phyloP scores from a whole-genome alignment of 148 eudicot genomes.

The Dianthus caryophyllus region DNA sequence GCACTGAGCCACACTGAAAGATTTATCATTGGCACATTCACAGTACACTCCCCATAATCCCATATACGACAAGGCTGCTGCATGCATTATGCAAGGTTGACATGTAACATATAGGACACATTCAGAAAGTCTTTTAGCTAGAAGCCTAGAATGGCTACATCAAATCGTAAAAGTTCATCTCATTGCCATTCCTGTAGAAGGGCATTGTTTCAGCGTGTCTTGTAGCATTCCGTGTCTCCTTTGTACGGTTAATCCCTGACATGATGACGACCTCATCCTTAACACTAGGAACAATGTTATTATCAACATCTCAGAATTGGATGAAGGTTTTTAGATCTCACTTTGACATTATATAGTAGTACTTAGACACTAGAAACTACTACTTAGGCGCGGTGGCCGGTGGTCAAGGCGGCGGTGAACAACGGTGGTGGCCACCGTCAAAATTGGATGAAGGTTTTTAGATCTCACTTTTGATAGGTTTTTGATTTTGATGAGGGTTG shows the following conservation, averaged over 20 bases:
- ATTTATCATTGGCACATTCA: slow-evolving; percentile 85
- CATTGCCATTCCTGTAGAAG: slow-evolving; percentile 64
- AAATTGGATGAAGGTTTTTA: too few relatives aligned
- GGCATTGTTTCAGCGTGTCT: slow-evolving; percentile 77
- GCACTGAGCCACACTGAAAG: slow-evolving; percentile 88
- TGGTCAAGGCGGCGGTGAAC: too few relatives aligned
- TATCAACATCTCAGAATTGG: too few relatives aligned
- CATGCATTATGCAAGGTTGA: slow-evolving; percentile 98
- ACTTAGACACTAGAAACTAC: too few relatives aligned
- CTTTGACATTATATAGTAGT: too few relatives aligned
- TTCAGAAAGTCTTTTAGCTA: slow-evolving; percentile 50
- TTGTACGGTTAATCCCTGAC: slow-evolving; percentile 71
- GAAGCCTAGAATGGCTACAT: too few relatives aligned
- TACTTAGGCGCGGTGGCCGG: too few relatives aligned
- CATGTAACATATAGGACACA: slow-evolving; percentile 83
- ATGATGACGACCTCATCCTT: slow-evolving; percentile 55
- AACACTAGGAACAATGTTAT: too few relatives aligned
- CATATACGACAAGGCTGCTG: slow-evolving; percentile 68
- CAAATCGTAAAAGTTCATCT: slow-evolving; percentile 43
- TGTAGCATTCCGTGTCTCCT: slow-evolving; percentile 79
- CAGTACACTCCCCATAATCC: slow-evolving; percentile 80
- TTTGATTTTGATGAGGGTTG: too few relatives aligned
- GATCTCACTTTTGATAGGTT: too few relatives aligned
- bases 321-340: too few relatives aligned
- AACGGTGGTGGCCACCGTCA: too few relatives aligned